Percentiles rank a stretch among this genome's conserved stretches.
These are phyloP conservation scores for Cardamine resedifolia DNA, from an alignment of 345 rosid genomes.

Conservation along the genomic window DNA sequence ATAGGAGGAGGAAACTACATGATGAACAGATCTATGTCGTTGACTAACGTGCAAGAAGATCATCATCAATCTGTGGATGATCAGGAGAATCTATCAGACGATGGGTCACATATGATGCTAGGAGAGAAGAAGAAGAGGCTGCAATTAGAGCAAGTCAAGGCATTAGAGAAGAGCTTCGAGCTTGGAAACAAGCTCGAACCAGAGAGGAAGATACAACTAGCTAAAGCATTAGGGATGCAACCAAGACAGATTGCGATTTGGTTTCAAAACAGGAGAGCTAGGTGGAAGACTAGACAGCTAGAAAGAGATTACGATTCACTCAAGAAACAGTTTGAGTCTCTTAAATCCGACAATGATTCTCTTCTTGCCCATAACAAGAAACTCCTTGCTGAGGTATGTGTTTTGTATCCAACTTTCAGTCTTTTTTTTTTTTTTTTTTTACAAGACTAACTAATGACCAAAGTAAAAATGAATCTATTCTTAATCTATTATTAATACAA, in stretches of 20 bases:
- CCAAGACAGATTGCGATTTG: slow-evolving; percentile 74
- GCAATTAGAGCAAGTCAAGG: slow-evolving; percentile 65
- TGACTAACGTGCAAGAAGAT: slow-evolving; percentile 51
- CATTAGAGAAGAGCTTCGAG: slow-evolving; percentile 72
- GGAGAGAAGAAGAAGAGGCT: slow-evolving; percentile 83
- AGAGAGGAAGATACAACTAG: slow-evolving; percentile 68
- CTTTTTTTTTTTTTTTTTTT: not conserved
- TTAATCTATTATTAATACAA: too few species aligned
- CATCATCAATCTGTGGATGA: slow-evolving; percentile 31
- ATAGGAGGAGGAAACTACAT: slow-evolving; percentile 54
- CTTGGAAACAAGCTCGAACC: slow-evolving; percentile 79
- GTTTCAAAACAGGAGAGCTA: slow-evolving; percentile 77
- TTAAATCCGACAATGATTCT: slow-evolving; percentile 61
- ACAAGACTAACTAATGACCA: not conserved
- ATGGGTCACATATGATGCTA: slow-evolving; percentile 53
- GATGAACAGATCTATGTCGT: slow-evolving; percentile 82
- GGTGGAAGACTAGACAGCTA: slow-evolving; percentile 79
- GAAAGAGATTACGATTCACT: slow-evolving; percentile 64
- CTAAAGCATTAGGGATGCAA: slow-evolving; percentile 65
- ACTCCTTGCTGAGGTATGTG: slow-evolving; percentile 56
- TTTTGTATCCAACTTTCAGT: not conserved
- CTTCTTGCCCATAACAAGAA: slow-evolving; percentile 65
- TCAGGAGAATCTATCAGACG: slow-evolving; percentile 75
- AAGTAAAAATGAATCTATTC: not conserved
- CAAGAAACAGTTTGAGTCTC: slow-evolving; percentile 64